phyloP scores from a whole-genome alignment of 177 flowering plant species.

The Vitis hybrid region DNA sequence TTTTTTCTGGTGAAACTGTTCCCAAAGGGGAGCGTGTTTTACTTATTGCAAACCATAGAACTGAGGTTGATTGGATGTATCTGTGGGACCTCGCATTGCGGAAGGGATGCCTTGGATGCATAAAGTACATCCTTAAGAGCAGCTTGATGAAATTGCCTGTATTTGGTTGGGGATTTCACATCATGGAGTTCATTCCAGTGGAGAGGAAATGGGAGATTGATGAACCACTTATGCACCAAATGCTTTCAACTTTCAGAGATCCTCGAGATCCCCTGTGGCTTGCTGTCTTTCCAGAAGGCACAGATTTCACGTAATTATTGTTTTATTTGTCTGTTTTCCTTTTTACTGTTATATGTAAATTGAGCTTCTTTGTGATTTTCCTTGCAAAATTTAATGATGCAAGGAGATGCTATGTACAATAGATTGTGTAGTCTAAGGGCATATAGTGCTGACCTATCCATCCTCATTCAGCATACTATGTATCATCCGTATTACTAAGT shows the following conservation, averaged over 20 bases:
- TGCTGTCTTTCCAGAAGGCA: slow-evolving; percentile 96
- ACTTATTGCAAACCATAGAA: slow-evolving; percentile 87
- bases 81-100: slow-evolving; percentile 91
- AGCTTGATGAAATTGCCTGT: slow-evolving; percentile 91
- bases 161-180: slow-evolving; percentile 92
- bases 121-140: slow-evolving; percentile 89
- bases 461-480: no score
- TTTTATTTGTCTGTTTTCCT: neutral
- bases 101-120: slow-evolving; percentile 70
- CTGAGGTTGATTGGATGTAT: slow-evolving; percentile 99
- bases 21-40: slow-evolving; percentile 71
- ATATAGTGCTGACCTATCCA: no score
- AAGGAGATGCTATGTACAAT: neutral
- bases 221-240: slow-evolving; percentile 52
- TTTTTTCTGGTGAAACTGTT: slow-evolving; percentile 78
- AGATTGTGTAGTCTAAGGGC: no score
- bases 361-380: neutral
- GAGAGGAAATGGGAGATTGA: slow-evolving; percentile 92
- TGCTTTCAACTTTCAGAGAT: slow-evolving; percentile 71
- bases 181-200: slow-evolving; percentile 86
- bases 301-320: slow-evolving; percentile 82
- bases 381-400: neutral
- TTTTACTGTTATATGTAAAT: neutral
- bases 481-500: neutral
- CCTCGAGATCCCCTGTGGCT: slow-evolving; percentile 84